Percentiles rank a stretch among this genome's conserved stretches.
Evolutionary conservation across 805 yeast species (phyloP).

Genomic region (Kurtzmaniella fragi): DNA sequence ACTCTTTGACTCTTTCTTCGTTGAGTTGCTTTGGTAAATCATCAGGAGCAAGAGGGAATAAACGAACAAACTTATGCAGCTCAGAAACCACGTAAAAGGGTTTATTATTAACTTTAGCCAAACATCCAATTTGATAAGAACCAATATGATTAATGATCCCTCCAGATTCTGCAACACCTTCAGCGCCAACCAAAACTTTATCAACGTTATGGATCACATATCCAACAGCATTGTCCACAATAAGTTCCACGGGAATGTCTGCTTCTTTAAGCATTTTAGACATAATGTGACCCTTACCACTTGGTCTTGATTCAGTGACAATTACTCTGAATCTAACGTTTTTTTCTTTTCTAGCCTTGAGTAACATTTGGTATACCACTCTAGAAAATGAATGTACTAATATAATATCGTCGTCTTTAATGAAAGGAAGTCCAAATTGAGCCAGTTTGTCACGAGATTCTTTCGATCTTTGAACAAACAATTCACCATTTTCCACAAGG

Average conservation of each 20-base stretch:
- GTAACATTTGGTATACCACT: constrained; percentile 74
- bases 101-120: constrained; percentile 85
- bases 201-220: constrained; percentile 86
- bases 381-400: constrained; percentile 90
- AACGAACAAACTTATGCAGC: constrained; percentile 91
- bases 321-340: constrained; percentile 82
- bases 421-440: constrained; percentile 79
- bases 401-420: constrained; percentile 87
- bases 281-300: constrained; percentile 68
- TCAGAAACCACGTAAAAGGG: constrained; percentile 95
- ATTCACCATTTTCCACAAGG: constrained; percentile 87
- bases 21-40: constrained; percentile 62
- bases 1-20: constrained; percentile 11
- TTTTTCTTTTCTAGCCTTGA: constrained; percentile 67
- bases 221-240: constrained; percentile 93
- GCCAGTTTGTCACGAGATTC: constrained; percentile 86
- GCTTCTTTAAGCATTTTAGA: constrained; percentile 59
- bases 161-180: constrained; percentile 98
- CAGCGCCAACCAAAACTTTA: constrained; percentile 95
- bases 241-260: constrained; percentile 82
- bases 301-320: constrained; percentile 90
- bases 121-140: constrained; percentile 87
- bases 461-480: constrained; percentile 88
- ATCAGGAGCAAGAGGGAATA: constrained; percentile 90
- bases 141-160: constrained; percentile 96